phyloP scores from a whole-genome alignment of 495 filamentous ascomycete genomes.

The Neurospora cerealis region DNA sequence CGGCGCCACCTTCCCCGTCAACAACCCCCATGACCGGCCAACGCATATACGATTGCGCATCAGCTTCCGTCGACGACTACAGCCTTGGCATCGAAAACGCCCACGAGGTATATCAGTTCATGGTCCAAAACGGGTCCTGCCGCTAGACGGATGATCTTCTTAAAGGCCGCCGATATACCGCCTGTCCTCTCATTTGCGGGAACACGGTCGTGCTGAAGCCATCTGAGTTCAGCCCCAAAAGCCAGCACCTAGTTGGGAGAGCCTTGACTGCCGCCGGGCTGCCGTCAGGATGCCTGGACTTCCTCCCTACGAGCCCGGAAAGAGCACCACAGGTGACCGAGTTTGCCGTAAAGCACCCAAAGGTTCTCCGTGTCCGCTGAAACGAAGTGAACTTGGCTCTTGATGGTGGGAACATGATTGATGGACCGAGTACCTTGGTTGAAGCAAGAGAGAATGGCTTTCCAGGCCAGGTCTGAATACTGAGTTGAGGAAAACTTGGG shows the following conservation, averaged over 20 bases:
- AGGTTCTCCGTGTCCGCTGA: constrained; percentile 11
- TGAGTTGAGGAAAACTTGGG: too few species aligned
- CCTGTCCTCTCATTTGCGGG: constrained; percentile 61
- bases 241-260: constrained; percentile 55
- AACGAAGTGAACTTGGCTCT: too few species aligned
- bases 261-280: constrained; percentile 47
- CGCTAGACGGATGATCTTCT: constrained; percentile 51
- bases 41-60: constrained; percentile 45
- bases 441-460: too few species aligned
- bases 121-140: constrained; percentile 53
- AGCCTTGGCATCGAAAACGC: constrained; percentile 48
- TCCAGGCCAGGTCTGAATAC: too few species aligned
- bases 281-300: constrained; percentile 38
- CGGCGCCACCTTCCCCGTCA: constrained; percentile 49
- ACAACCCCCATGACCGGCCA: constrained; percentile 50
- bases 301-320: constrained; percentile 31
- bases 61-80: constrained; percentile 50
- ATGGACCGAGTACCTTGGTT: too few species aligned
- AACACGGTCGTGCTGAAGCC: constrained; percentile 72
- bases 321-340: constrained; percentile 37
- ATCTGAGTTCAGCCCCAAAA: constrained; percentile 60
- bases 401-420: too few species aligned
- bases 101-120: constrained; percentile 47
- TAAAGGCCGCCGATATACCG: constrained; percentile 54
- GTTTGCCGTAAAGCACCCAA: constrained; percentile 36